Conservation (phyloP, 208 protist genomes). For the Trypanosomatidae sp. region DNA sequence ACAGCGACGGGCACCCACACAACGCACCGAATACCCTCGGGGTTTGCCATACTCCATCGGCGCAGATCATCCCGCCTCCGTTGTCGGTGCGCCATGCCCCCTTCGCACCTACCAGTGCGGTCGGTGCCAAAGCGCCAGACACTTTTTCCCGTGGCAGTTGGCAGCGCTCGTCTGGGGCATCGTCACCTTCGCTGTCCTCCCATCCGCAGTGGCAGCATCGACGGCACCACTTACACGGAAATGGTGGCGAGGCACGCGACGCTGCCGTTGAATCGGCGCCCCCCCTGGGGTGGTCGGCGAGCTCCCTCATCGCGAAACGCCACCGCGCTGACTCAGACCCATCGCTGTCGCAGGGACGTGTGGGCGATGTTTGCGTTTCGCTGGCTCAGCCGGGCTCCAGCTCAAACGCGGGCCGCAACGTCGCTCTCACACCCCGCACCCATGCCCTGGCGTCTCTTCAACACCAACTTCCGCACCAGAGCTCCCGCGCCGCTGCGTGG, state of each 20-base stretch:
- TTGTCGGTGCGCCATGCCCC: background rate
- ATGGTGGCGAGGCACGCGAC: constrained; percentile 5
- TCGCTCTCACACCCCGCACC: constrained; percentile 11
- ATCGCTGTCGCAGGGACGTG: background rate
- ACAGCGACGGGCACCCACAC: background rate
- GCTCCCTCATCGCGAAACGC: constrained; percentile 44
- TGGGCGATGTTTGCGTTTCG: background rate
- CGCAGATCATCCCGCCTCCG: constrained; percentile 1
- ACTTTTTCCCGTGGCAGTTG: background rate
- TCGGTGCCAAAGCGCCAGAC: background rate
- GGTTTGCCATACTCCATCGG: background rate
- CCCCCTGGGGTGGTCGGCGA: constrained; percentile 62
- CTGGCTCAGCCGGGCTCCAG: background rate
- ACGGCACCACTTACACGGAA: constrained; percentile 3
- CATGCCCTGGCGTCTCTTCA: constrained; percentile 17
- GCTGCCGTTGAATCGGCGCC: constrained; percentile 9
- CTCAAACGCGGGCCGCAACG: background rate
- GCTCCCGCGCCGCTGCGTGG: background rate
- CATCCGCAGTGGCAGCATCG: background rate
- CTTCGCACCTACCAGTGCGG: background rate
- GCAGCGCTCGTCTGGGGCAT: background rate
- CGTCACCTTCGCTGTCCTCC: background rate
- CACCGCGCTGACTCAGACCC: constrained; percentile 12
- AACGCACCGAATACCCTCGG: background rate
- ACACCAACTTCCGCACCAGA: background rate